Evolutionary conservation across 2,329 filamentous ascomycete species (phyloP).

Genomic region (Fusarium pseudograminearum): DNA sequence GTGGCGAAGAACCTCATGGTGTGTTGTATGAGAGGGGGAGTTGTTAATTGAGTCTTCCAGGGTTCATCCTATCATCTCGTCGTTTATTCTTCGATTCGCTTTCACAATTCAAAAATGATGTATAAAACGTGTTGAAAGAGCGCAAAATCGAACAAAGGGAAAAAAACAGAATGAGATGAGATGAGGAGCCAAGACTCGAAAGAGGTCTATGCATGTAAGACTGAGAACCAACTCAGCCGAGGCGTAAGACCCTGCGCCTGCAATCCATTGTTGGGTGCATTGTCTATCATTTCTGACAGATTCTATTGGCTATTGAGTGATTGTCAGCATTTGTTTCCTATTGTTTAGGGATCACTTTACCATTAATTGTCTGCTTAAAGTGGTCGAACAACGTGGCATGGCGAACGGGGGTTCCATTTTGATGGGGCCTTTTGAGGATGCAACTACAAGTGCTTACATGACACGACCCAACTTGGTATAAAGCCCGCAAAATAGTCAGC

Average conservation of each 20-base stretch:
- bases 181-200: constrained; percentile 26
- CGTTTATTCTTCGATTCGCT: not conserved
- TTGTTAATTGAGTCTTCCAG: not conserved
- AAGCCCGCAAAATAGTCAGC: constrained; percentile 14
- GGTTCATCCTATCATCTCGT: constrained; percentile 28
- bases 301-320: constrained; percentile 6
- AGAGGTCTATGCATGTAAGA: constrained; percentile 39
- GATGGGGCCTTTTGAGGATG: constrained; percentile 17
- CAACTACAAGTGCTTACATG: constrained; percentile 29
- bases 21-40: constrained; percentile 2
- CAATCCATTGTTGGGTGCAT: not conserved
- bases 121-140: not conserved
- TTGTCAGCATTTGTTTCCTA: not conserved
- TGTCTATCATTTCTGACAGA: not conserved
- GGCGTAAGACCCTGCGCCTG: constrained; percentile 12
- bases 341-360: constrained; percentile 7
- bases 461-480: constrained; percentile 21
- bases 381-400: constrained; percentile 26
- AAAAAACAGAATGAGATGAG: constrained; percentile 17
- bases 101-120: not conserved
- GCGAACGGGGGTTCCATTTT: constrained; percentile 1
- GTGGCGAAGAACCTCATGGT: constrained; percentile 37
- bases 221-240: constrained; percentile 22
- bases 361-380: constrained; percentile 14
- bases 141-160: constrained; percentile 18